Evolutionary conservation across 2,329 filamentous ascomycete species (phyloP).

Genomic region (Penicillium digitatum): DNA sequence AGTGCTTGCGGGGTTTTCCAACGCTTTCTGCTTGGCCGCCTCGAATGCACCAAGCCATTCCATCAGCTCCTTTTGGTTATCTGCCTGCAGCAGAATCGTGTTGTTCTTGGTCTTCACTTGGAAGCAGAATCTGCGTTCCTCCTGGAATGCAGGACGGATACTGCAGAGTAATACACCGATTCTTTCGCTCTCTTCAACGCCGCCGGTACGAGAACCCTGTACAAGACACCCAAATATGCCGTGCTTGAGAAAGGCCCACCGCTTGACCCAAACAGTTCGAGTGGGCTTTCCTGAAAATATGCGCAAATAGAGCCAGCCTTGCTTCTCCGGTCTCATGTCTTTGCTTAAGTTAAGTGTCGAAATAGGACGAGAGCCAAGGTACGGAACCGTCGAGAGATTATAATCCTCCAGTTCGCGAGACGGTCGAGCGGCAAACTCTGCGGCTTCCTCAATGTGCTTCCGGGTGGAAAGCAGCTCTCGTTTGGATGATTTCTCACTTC

Average conservation of each 20-base stretch:
- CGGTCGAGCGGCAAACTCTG: conserved; percentile 67
- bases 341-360: conserved; percentile 56
- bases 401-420: conserved; percentile 94
- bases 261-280: conserved; percentile 79
- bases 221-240: conserved; percentile 95
- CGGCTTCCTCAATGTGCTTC: conserved; percentile 74
- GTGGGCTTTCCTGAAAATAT: conserved; percentile 82
- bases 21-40: conserved; percentile 83
- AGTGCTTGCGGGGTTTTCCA: conserved; percentile 65
- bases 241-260: conserved; percentile 95
- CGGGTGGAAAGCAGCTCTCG: conserved; percentile 74
- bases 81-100: conserved; percentile 82
- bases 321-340: conserved; percentile 65
- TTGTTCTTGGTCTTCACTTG: conserved; percentile 97
- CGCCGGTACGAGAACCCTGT: conserved; percentile 71
- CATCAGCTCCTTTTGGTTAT: conserved; percentile 86
- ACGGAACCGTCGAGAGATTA: conserved; percentile 81
- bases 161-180: conserved; percentile 93
- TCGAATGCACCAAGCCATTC: conserved; percentile 95
- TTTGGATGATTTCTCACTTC: conserved; percentile 76
- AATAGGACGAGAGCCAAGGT: conserved; percentile 67
- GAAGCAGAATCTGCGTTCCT: conserved; percentile 94
- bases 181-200: conserved; percentile 92
- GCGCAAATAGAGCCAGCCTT: conserved; percentile 87
- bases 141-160: conserved; percentile 81